Evolutionary conservation across 1,139 yeast genomes (phyloP).

Genomic region (Suhomyces terraborum): DNA sequence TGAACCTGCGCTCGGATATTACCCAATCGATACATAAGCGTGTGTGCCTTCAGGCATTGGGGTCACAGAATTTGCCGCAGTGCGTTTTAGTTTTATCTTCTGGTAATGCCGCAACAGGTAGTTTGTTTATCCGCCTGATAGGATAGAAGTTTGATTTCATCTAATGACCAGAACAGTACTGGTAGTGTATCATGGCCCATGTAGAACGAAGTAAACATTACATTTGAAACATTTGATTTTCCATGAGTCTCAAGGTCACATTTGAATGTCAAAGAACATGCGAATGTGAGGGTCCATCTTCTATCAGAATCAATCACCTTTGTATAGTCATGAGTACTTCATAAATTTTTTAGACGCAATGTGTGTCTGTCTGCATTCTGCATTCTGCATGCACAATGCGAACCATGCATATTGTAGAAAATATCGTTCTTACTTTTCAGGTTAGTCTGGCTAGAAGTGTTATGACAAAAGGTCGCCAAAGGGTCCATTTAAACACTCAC

Average conservation of each 20-base stretch:
- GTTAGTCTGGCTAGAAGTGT: conserved; percentile 6
- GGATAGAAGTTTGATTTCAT: neutral
- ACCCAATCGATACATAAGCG: conserved; percentile 2
- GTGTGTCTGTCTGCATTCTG: conserved; percentile 8
- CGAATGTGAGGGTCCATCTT: conserved; percentile 1
- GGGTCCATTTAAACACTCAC: conserved; percentile 1
- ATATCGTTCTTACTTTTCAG: conserved; percentile 4
- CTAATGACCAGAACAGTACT: neutral
- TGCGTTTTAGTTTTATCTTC: conserved; percentile 1
- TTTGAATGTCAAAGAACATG: conserved; percentile 6
- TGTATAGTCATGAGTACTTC: neutral
- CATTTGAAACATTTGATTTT: neutral
- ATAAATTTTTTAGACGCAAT: conserved; percentile 11
- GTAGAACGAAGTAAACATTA: neutral
- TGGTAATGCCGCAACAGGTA: neutral
- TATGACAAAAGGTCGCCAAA: neutral
- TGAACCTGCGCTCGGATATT: conserved; percentile 3
- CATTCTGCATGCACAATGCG: conserved; percentile 9
- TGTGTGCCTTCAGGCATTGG: conserved; percentile 3
- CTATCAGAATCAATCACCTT: neutral
- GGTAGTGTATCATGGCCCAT: neutral
- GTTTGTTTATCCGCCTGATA: neutral
- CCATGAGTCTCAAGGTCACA: conserved; percentile 1
- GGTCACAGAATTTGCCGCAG: conserved; percentile 4
- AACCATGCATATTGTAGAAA: conserved; percentile 2